phyloP scores from a whole-genome alignment of 2,329 filamentous ascomycete genomes.

The Didymella segeticola region DNA sequence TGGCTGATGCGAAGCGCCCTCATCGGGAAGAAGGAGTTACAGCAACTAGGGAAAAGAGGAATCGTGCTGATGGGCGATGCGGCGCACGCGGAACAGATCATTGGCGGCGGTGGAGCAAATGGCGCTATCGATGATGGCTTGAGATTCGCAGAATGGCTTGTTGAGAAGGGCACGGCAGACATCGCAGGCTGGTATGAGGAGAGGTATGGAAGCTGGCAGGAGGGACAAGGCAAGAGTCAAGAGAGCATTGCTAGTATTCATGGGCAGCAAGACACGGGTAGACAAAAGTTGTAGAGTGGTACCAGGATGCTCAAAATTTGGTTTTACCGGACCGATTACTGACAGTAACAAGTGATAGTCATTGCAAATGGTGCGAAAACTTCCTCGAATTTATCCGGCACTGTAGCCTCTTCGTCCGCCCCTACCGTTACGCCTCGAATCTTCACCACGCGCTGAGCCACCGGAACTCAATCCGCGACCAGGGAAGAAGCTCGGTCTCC shows the following conservation, averaged over 20 bases:
- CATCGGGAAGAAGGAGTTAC: conserved; percentile 26
- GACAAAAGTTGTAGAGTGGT: background rate
- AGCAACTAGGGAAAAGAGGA: conserved; percentile 15
- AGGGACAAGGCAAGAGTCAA: conserved; percentile 5
- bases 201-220: conserved; percentile 6
- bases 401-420: background rate
- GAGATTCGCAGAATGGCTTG: conserved; percentile 35
- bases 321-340: too few relatives aligned
- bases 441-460: background rate
- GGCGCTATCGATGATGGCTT: conserved; percentile 49
- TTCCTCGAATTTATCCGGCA: background rate
- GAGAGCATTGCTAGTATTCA: conserved; percentile 10
- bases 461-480: background rate
- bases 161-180: conserved; percentile 4
- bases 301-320: too few relatives aligned
- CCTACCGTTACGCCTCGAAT: background rate
- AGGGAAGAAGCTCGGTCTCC: conserved; percentile 30
- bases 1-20: conserved; percentile 52
- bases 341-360: background rate
- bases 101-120: conserved; percentile 52
- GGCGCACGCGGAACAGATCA: conserved; percentile 49
- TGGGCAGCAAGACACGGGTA: background rate
- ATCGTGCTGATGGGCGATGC: conserved; percentile 47
- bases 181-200: conserved; percentile 5
- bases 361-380: background rate